Conservation (phyloP, 176 grass and related monocot genomes). For the Cenchrus fungigraminus region DNA sequence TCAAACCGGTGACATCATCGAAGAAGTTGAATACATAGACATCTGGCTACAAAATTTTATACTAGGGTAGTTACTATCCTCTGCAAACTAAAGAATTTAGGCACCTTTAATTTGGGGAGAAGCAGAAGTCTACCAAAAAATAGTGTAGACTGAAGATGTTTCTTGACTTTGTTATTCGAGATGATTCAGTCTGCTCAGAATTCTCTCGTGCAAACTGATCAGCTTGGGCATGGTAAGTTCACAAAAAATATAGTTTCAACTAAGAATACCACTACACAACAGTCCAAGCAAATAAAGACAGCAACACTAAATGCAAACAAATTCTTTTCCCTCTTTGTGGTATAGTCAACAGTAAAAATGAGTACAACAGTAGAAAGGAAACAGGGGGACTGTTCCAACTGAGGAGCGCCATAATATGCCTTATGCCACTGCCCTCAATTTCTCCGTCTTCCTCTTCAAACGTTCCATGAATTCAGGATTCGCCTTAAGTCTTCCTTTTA, state of each 20-base stretch:
- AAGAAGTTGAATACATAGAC: too few species aligned
- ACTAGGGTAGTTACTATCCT: too few species aligned
- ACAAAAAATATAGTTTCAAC: constrained; percentile 3
- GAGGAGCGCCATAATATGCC: background rate
- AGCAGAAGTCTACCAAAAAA: too few species aligned
- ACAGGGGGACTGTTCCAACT: background rate
- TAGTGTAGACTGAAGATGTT: background rate
- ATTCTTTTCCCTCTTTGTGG: background rate
- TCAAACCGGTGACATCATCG: too few species aligned
- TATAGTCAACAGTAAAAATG: constrained; percentile 6
- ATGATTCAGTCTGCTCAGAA: background rate
- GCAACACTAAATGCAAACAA: constrained; percentile 19
- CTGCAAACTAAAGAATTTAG: too few species aligned
- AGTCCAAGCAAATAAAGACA: constrained; percentile 5
- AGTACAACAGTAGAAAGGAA: background rate
- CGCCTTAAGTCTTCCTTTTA: constrained; percentile 70
- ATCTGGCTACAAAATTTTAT: too few species aligned
- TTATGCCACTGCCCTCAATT: constrained; percentile 59
- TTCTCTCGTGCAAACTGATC: constrained; percentile 15
- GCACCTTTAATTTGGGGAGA: too few species aligned
- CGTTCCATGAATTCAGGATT: constrained; percentile 88
- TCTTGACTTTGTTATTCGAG: constrained; percentile 26
- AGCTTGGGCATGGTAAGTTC: constrained; percentile 4
- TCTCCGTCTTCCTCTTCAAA: constrained; percentile 61
- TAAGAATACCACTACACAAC: constrained; percentile 16